Evolutionary conservation across 2,329 filamentous ascomycete genomes (phyloP), one percentile per base, ranked within the genome.

Genomic region (Pseudogymnoascus sp.): DNA sequence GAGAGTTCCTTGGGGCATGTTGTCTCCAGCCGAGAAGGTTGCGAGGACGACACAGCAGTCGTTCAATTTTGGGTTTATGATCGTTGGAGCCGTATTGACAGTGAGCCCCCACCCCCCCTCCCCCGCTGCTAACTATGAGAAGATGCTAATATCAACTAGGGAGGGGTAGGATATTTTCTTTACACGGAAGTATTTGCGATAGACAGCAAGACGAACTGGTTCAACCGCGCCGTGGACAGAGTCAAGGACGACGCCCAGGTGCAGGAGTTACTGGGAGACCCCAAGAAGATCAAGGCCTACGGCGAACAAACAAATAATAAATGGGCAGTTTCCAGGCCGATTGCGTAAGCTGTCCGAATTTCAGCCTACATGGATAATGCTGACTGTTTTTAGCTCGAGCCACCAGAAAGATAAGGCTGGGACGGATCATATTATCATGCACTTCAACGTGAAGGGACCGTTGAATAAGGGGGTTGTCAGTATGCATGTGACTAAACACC

Each of bases 21-120:
- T 97, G 2, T 91, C 87, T 0, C 79, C 77, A 0, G 79, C 79
- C 59, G 93, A 97, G 74, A 97, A 96, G 75, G 86, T 87, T 2
- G 89, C 88, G 24, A 84, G 93, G 40, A 90, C 91, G 7, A 93
- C 91, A 0, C 93, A 97, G 75, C 93, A 97, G 75, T 89, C 88
- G 14, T 88, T 96, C 79, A 97, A 97, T 76, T 86, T 96, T 68
- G 82, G 88, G 68, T 76, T 97, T 66, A 85, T 97, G 7, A 68
- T 91, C 1, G 79, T 87, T 6, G 93, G 93, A 26, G 76, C 93
- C 10, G 82, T 86, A 35, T 79, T 93, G 69, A 96, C 93, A 37
- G 90, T 91, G 80, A 66, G 81, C 69, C 40, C 40, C 19, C 19
- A 19, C 8, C 59, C 24, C 16, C 56, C 8, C 59, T 19, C 16